Conservation (phyloP, 2,329 filamentous ascomycete species). For the Colletotrichum tanaceti region DNA sequence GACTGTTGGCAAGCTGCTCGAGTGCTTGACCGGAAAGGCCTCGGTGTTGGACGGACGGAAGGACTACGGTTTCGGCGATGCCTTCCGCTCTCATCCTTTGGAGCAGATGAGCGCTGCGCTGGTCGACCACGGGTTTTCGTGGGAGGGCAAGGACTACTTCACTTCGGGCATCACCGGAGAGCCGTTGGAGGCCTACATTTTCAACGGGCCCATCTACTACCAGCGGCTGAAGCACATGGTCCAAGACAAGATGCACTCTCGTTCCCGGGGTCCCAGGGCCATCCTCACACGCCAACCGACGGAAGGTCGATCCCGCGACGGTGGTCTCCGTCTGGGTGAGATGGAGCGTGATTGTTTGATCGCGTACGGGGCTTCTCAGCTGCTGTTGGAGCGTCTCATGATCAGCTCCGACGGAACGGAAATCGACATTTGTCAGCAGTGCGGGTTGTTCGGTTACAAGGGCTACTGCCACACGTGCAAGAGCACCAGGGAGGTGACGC, state of each 20-base stretch:
- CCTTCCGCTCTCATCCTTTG: conserved; percentile 85
- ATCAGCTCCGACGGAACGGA: conserved; percentile 89
- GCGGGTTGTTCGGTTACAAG: conserved; percentile 94
- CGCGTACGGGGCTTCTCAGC: conserved; percentile 92
- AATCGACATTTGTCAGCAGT: conserved; percentile 93
- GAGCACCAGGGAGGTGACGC: conserved; percentile 83
- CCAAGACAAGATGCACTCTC: conserved; percentile 99
- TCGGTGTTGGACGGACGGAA: conserved; percentile 86
- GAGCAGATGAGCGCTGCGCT: conserved; percentile 90
- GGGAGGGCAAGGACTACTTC: conserved; percentile 97
- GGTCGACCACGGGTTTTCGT: conserved; percentile 90
- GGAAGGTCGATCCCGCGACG: conserved; percentile 91
- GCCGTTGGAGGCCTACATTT: conserved; percentile 93
- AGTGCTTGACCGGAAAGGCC: conserved; percentile 94
- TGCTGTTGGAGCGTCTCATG: conserved; percentile 94
- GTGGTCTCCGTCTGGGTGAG: conserved; percentile 92
- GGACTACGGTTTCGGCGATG: conserved; percentile 84
- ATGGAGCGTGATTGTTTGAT: conserved; percentile 99
- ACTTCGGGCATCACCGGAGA: conserved; percentile 96
- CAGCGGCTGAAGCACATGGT: conserved; percentile 99
- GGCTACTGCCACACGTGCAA: conserved; percentile 95
- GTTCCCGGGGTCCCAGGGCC: conserved; percentile 87
- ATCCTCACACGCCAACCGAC: conserved; percentile 96
- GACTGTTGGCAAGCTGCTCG: conserved; percentile 98
- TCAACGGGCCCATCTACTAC: conserved; percentile 99